A percentile compares a stretch with the other conserved stretches of the same genome.
phyloP scores from a whole-genome alignment of 192 early-diverging fungal species.

The Coemansia sp. region DNA sequence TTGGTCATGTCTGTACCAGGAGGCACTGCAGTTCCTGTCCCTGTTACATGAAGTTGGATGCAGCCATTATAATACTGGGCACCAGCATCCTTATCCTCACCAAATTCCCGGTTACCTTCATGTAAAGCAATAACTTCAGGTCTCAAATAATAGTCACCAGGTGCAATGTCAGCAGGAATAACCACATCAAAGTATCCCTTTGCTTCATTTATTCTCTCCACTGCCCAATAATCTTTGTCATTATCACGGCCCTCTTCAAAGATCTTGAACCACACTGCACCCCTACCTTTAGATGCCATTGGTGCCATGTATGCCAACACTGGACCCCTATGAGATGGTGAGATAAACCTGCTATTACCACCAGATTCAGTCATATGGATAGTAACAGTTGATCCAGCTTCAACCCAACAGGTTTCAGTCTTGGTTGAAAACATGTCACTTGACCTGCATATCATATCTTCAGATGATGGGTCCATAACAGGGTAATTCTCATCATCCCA shows the following conservation, averaged over 20 bases:
- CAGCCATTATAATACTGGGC: constrained; percentile 24
- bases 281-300: constrained; percentile 9
- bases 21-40: constrained; percentile 12
- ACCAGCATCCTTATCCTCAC: neutral
- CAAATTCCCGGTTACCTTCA: constrained; percentile 4
- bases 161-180: constrained; percentile 22
- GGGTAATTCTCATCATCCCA: constrained; percentile 20
- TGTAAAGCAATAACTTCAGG: constrained; percentile 29
- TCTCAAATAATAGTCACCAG: constrained; percentile 26
- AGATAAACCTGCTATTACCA: neutral
- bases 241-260: constrained; percentile 26
- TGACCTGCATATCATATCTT: constrained; percentile 21
- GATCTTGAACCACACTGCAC: constrained; percentile 35
- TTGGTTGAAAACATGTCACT: neutral
- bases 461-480: constrained; percentile 8
- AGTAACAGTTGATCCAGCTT: constrained; percentile 17
- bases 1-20: constrained; percentile 15
- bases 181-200: constrained; percentile 22
- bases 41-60: constrained; percentile 6
- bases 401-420: constrained; percentile 9
- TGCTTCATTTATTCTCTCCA: constrained; percentile 15
- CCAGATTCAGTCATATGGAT: constrained; percentile 17
- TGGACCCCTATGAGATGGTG: constrained; percentile 18
- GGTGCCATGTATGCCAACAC: constrained; percentile 33
- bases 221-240: constrained; percentile 28